These are phyloP conservation scores for Sarocladiaceae sp. DNA, from an alignment of 2,329 filamentous ascomycete genomes.

Conservation along the genomic window DNA sequence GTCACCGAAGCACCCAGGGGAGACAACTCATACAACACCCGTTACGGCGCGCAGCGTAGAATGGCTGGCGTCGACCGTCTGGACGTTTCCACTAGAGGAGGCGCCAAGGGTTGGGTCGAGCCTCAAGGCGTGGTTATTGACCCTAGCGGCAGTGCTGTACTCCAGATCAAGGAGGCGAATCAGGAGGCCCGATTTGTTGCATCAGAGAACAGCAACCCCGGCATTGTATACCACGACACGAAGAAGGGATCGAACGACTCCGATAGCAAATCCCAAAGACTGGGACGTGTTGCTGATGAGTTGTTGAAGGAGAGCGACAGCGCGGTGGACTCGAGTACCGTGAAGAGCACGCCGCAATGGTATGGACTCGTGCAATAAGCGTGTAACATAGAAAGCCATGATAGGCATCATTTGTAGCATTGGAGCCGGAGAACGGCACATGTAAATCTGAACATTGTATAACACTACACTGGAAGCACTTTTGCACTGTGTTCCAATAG, in stretches of 20 bases:
- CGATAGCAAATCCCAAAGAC: constrained; percentile 9
- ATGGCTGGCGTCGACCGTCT: constrained; percentile 32
- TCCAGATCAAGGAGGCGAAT: constrained; percentile 35
- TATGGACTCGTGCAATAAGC: neutral
- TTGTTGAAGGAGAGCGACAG: constrained; percentile 16
- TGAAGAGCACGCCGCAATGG: constrained; percentile 3
- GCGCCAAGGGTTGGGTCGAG: constrained; percentile 48
- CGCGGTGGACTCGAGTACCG: neutral
- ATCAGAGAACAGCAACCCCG: constrained; percentile 36
- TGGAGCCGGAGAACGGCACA: neutral
- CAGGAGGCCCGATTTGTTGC: constrained; percentile 35
- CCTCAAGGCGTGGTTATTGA: constrained; percentile 38
- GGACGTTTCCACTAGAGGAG: constrained; percentile 42
- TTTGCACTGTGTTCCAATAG: too few species aligned
- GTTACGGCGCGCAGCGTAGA: constrained; percentile 14
- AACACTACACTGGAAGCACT: too few species aligned
- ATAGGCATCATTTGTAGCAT: constrained; percentile 6
- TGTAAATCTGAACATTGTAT: constrained; percentile 8
- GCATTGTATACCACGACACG: constrained; percentile 23
- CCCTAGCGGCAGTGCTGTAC: constrained; percentile 41
- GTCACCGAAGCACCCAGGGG: constrained; percentile 35
- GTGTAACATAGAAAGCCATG: neutral
- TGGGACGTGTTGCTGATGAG: constrained; percentile 21
- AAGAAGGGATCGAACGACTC: neutral
- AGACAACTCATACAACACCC: constrained; percentile 34